Percentiles rank a stretch among this genome's conserved stretches.
These are phyloP conservation scores for Ceratocystis colombiana DNA, from an alignment of 2,329 filamentous ascomycete species.

Conservation along the genomic window DNA sequence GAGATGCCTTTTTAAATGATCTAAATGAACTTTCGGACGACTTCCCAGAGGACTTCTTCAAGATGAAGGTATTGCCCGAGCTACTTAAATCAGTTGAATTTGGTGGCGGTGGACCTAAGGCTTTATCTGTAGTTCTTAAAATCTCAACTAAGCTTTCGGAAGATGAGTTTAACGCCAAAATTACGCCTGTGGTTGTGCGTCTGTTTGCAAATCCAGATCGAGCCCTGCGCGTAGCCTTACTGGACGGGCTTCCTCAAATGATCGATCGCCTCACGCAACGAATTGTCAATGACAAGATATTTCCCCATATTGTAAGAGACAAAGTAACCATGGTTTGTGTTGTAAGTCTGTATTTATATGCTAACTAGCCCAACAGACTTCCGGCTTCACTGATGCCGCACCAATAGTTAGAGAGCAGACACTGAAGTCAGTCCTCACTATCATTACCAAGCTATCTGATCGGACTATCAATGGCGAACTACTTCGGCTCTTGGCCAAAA, in stretches of 20 bases:
- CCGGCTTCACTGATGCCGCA: conserved; percentile 84
- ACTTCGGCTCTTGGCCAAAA: conserved; percentile 82
- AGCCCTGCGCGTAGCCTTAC: conserved; percentile 77
- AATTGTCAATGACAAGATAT: conserved; percentile 90
- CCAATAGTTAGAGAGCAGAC: conserved; percentile 92
- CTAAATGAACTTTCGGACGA: conserved; percentile 81
- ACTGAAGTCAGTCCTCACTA: conserved; percentile 79
- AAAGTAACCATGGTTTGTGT: not conserved
- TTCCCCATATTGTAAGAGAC: conserved; percentile 67
- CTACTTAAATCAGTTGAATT: conserved; percentile 98
- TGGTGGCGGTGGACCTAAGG: conserved; percentile 86
- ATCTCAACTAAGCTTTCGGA: conserved; percentile 77
- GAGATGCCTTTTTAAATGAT: conserved; percentile 72
- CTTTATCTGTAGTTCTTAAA: conserved; percentile 78
- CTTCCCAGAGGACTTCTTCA: conserved; percentile 96
- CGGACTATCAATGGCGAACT: conserved; percentile 89
- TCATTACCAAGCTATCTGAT: conserved; percentile 84
- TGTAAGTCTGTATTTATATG: not conserved
- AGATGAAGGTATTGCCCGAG: conserved; percentile 90
- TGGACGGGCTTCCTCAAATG: conserved; percentile 83
- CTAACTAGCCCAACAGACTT: conserved; percentile 47
- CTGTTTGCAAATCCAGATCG: conserved; percentile 86
- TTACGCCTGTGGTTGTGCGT: conserved; percentile 77
- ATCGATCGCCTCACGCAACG: conserved; percentile 83
- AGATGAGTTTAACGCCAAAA: conserved; percentile 77